phyloP scores from a whole-genome alignment of 768 basidiomycete genomes.

The Gymnopilus junonius region DNA sequence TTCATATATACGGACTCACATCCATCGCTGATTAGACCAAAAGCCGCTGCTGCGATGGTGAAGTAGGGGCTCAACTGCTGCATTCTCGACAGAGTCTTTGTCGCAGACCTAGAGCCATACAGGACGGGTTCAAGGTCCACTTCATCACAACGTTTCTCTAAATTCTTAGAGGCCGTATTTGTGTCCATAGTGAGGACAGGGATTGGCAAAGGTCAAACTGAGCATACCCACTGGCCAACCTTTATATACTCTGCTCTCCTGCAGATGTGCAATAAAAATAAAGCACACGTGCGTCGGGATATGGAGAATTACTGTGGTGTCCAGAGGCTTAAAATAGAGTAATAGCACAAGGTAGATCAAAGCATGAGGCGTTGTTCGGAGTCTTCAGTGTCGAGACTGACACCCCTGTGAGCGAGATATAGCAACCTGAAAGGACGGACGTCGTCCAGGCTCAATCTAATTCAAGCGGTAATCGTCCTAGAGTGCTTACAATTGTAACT shows the following conservation, averaged over 20 bases:
- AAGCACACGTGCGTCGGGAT: slow-evolving; percentile 14
- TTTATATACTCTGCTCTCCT: neutral
- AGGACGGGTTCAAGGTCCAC: neutral
- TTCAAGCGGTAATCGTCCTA: neutral
- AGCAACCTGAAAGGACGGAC: neutral
- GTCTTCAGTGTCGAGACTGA: neutral
- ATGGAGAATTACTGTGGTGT: neutral
- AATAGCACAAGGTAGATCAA: neutral
- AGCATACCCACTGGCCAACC: neutral
- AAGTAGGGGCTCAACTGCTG: slow-evolving; percentile 61
- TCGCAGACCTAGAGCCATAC: neutral
- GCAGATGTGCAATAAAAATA: neutral
- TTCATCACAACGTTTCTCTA: slow-evolving; percentile 1
- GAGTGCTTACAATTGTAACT: too few relatives aligned
- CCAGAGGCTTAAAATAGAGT: slow-evolving; percentile 3
- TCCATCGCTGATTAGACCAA: slow-evolving; percentile 69
- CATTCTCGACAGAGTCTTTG: slow-evolving; percentile 27
- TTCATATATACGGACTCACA: slow-evolving; percentile 36
- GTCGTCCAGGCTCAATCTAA: neutral
- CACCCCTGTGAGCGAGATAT: neutral
- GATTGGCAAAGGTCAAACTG: neutral
- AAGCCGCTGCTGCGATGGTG: slow-evolving; percentile 66
- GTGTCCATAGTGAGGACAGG: neutral
- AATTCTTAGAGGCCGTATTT: neutral
- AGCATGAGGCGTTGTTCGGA: neutral